phyloP scores from a whole-genome alignment of 148 eudicot species.

The Fagopyrum homotropicum region DNA sequence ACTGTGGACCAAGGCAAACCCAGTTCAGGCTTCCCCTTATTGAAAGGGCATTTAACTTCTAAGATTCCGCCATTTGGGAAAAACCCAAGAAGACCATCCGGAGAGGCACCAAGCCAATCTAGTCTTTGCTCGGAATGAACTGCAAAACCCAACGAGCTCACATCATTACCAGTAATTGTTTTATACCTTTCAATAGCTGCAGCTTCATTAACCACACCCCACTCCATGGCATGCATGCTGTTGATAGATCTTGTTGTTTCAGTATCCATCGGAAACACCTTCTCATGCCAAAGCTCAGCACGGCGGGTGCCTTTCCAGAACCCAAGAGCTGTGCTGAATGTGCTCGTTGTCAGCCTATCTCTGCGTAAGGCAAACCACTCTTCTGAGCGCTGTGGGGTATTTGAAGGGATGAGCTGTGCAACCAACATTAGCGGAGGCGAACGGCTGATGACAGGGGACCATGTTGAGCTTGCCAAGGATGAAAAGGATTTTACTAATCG shows the following conservation, averaged over 20 bases:
- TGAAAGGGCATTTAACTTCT: slow-evolving; percentile 87
- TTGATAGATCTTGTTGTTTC: slow-evolving; percentile 21
- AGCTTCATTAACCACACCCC: slow-evolving; percentile 77
- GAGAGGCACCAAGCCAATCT: slow-evolving; percentile 86
- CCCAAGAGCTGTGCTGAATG: slow-evolving; percentile 85
- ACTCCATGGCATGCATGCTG: slow-evolving; percentile 57
- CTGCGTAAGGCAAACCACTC: slow-evolving; percentile 88
- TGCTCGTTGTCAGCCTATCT: slow-evolving; percentile 81
- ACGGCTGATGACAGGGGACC: not conserved
- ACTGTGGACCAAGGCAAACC: slow-evolving; percentile 71
- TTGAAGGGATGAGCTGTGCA: not conserved
- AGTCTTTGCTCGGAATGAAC: slow-evolving; percentile 58
- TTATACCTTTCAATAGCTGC: slow-evolving; percentile 70
- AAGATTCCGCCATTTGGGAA: slow-evolving; percentile 62
- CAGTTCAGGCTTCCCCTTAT: slow-evolving; percentile 64
- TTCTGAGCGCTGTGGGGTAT: slow-evolving; percentile 64
- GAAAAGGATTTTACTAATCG: not conserved
- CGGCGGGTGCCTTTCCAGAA: slow-evolving; percentile 83
- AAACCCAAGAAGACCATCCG: slow-evolving; percentile 77
- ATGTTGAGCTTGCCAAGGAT: not conserved
- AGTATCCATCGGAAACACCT: slow-evolving; percentile 43
- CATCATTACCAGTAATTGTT: slow-evolving; percentile 73
- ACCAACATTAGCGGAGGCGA: not conserved
- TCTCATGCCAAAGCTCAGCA: slow-evolving; percentile 78
- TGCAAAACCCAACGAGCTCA: slow-evolving; percentile 69